Base-by-base conservation (phyloP, 1,284 basidiomycete species). In the Meripilus lineatus region DNA sequence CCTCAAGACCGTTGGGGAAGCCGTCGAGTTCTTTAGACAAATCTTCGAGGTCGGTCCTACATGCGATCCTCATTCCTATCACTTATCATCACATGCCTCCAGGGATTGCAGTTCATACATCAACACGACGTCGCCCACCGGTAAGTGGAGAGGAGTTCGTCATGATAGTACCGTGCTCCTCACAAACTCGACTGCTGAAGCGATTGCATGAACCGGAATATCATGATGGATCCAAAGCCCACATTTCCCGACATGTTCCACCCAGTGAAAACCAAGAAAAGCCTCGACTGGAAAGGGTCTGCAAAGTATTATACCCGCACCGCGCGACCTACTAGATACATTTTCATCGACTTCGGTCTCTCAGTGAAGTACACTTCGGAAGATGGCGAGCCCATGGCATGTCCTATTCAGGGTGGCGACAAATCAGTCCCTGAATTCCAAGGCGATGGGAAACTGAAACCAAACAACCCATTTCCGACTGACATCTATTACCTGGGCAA, bases 31-130 rank as follows among this genome's bases (percentile, higher is more conserved):
- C n/a, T n/a, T n/a, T n/a, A n/a, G 50, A 2, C 61, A 63, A 39
- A 47, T 65, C 2, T 64, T 71, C 18, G 61, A 70, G 56, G 70
- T 70, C 35, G 11, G 41, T 42, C n/a, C 11, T 11, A 15, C 15
- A n/a, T 11, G 11, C 7, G 10, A 33, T 4, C 13, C 10, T 8
- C 6, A 8, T 32, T 6, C 11, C 2, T 26, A 30, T 21, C 18
- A 24, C 15, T 5, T 30, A 6, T 14, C 14, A 20, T 32, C 10
- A 18, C 25, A 40, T 11, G 2, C n/a, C 20, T n/a, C 10, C 25
- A 71, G 68, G 68, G 68, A 3, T 34, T 72, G 0, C 54, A 56
- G 39, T 71, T 65, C 41, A 61, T 72, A 54, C 71, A 72, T 46
- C 20, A 59, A 4, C 51, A 65, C 15, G 50, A 61, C 28, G 55